These are phyloP conservation scores for Choiromyces venosus DNA, from an alignment of 495 filamentous ascomycete genomes.

Conservation along the genomic window DNA sequence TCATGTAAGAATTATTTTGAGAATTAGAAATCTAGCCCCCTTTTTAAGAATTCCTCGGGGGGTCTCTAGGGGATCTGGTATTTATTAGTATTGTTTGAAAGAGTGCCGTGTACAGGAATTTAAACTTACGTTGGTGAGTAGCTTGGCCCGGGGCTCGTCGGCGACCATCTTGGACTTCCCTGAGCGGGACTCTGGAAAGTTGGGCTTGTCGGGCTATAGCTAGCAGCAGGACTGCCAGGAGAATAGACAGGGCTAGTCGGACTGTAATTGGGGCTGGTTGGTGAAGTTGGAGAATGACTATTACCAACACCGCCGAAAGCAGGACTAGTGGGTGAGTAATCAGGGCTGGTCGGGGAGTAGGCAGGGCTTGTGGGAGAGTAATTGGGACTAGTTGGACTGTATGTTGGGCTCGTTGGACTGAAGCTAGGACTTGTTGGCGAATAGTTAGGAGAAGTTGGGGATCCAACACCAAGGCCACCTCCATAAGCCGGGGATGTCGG, in stretches of 20 bases:
- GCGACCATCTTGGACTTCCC: slow-evolving; percentile 47
- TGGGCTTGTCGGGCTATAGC: slow-evolving; percentile 73
- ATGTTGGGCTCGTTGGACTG: slow-evolving; percentile 65
- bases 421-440: slow-evolving; percentile 57
- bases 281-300: slow-evolving; percentile 43
- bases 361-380: slow-evolving; percentile 57
- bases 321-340: slow-evolving; percentile 46
- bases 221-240: slow-evolving; percentile 66
- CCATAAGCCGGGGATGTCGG: slow-evolving; percentile 47
- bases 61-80: slow-evolving; percentile 33
- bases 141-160: slow-evolving; percentile 49
- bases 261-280: slow-evolving; percentile 53
- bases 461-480: slow-evolving; percentile 44
- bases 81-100: slow-evolving; percentile 8
- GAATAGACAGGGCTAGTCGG: slow-evolving; percentile 69
- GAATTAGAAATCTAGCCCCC: slow-evolving; percentile 10
- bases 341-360: slow-evolving; percentile 65
- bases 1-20: slow-evolving; percentile 1
- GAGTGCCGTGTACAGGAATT: background rate
- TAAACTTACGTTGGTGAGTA: slow-evolving; percentile 50
- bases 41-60: slow-evolving; percentile 29
- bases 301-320: slow-evolving; percentile 36
- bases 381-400: slow-evolving; percentile 51
- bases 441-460: slow-evolving; percentile 56
- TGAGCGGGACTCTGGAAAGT: slow-evolving; percentile 57